Evolutionary conservation across 352 stramenopile genomes (phyloP), one percentile per base, ranked within the genome.

Genomic region (Paralagenidium karlingii): DNA sequence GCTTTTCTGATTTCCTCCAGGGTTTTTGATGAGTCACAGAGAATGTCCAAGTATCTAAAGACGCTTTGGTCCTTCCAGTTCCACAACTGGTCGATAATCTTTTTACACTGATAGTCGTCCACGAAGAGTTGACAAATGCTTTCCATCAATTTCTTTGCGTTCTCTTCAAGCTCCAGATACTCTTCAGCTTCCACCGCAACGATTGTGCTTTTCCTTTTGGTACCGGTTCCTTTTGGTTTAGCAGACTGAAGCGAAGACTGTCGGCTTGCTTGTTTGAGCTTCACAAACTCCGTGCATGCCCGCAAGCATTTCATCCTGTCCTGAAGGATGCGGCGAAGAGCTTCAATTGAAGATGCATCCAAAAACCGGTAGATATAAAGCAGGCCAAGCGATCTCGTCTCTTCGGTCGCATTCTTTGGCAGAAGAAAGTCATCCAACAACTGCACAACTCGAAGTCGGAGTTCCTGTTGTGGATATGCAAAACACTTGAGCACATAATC

Each of bases 401-500:
- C 24, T 15, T 86, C 79, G 1, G 55, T 52, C 3, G 73, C 52
- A 15, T 50, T 53, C 29, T 90, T 90, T 3, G 79, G 79, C 8
- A 93, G 53, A 10, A 93, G 45, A 34, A 90, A 83, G 34, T 93
- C 79, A 40, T 93, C 79, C 10, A 93, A 36, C 15, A 93, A 49
- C 40, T 90, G 79, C 8, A 90, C 63, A 10, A 88, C 76, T 18
- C 79, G 67, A 13, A 93, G 60, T 34, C 79, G 78, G 4, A 93
- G 48, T 30, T 93, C 79, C 62, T 90, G 62, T 24, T 89, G 62
- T 4, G 71, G 68, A 43, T 90, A 93, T 10, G 79, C 74, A 39
- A 82, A 93, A 36, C 74, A 90, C 43, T 93, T 90, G 28, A 90
- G 48, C 1, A 90, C 74, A 41, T 73, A 90, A 22, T 86, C 76